Base-by-base conservation (phyloP, 805 yeast species). In the Torulaspora microellipsoides region DNA sequence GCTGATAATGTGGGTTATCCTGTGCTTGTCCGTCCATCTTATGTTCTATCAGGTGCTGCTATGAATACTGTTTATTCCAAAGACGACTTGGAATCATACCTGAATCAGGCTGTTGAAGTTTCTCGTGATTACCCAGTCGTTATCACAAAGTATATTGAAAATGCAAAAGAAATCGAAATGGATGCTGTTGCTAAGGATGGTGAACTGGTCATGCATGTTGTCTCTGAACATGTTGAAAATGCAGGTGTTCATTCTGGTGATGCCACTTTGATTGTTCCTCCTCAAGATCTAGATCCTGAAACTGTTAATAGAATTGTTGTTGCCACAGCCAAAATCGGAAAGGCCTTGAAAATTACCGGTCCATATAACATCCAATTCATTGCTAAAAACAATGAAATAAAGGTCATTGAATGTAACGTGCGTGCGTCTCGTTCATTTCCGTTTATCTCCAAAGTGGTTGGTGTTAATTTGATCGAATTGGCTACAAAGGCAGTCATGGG, bases 191-290 rank as follows among this genome's bases (percentile, higher is more conserved):
- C 99, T 33, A 79, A 78, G 65, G 86, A 91, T 60, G 99, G 99
- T 68, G 80, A 89, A 67, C 75, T 91, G 70, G 78, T 93, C 56
- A 87, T 91, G 89, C 98, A 91, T 66, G 98, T 89, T 64, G 96
- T 91, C 46, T 88, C 96, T 43, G 98, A 93, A 70, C 99, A 91
- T 66, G 96, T 93, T 54, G 99, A 91, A 72, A 91, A 91, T 64
- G 99, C 99, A 23, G 99, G 99, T 78, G 96, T 91, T 34, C 99
- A 91, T 70, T 91, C 98, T 40, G 99, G 99, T 76, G 99, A 91
- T 69, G 99, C 99, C 49, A 93, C 98, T 37, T 72, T 91, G 61
- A 85, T 91, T 66, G 95, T 91, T 46, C 99, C 99, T 43, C 96
- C 97, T 40, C 97, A 91, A 72, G 95, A 87, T 63, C 77, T 93